Evolutionary conservation across 169 alveolate genomes (phyloP), one percentile per base, ranked within the genome.

Genomic region (Condylostoma magnum): DNA sequence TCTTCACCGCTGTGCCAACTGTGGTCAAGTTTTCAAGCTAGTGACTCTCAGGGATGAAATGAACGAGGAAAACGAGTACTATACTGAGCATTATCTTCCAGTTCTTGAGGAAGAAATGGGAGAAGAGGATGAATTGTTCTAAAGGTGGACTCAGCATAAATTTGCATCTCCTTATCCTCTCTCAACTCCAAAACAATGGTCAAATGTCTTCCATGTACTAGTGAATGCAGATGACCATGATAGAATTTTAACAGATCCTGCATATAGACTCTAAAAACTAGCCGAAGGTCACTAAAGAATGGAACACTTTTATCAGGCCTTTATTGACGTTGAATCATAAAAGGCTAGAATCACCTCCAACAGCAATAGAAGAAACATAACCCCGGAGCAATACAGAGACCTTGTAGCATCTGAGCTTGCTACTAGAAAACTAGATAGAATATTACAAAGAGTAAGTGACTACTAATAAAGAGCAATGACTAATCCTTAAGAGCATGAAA

Each of bases 11-110:
- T 87, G 94, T 76, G 81, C 67, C 41, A 27, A 58, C 31, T 87
- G 94, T 75, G 94, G 94, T 12, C 81, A 87, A 51, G 76, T 80
- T 72, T 87, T 87, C 78, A 87, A 87, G 72, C 68, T 87, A 52
- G 87, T 87, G 10, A 82, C 87, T 65, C 80, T 87, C 4, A 83
- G 83, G 77, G 84, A 87, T 44, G 91, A 83, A 77, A 79, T 68
- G 33, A 73, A 85, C 30, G 87, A 77, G 28, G 82, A 81, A 75
- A 71, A 79, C 57, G 87, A 84, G 47, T 87, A 84, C 69, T 87
- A 84, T 68, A 70, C 80, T 34, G 72, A 83, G 38, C 80, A 79
- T 72, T 87, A 83, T 82, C 70, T 85, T 31, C 83, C 86, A 10
- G 37, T 84, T 20, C 72, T 85, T 30, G 75, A 58, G 48, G 74